Conservation (phyloP, 1,139 yeast species). For the Pichia sp. region DNA sequence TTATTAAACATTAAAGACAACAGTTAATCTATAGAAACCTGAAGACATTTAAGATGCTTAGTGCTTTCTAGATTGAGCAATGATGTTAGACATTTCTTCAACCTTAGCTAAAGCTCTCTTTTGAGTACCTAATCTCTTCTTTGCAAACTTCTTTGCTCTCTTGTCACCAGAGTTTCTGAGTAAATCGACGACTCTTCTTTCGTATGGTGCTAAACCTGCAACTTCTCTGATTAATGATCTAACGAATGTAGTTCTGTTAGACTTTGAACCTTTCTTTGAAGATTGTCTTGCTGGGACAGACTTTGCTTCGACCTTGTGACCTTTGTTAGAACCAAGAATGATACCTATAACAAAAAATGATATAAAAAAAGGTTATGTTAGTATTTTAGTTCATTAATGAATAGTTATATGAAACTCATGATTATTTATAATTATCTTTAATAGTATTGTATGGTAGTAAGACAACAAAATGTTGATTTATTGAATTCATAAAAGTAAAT, state of each 20-base stretch:
- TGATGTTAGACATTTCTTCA: slow-evolving; percentile 95
- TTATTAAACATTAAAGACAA: not conserved
- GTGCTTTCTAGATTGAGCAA: slow-evolving; percentile 95
- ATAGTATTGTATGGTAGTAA: not conserved
- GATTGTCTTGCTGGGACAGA: slow-evolving; percentile 92
- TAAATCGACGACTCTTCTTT: slow-evolving; percentile 98
- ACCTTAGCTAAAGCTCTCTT: slow-evolving; percentile 99
- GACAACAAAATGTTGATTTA: not conserved
- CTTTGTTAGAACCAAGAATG: slow-evolving; percentile 98
- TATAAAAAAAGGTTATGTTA: slow-evolving; percentile 1
- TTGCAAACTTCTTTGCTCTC: slow-evolving; percentile 99
- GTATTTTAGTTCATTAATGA: not conserved
- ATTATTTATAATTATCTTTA: not conserved
- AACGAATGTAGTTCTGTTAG: slow-evolving; percentile 95
- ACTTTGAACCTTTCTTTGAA: slow-evolving; percentile 93
- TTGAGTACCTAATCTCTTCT: slow-evolving; percentile 99
- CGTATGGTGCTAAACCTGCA: slow-evolving; percentile 99
- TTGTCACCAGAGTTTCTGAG: slow-evolving; percentile 99
- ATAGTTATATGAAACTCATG: not conserved
- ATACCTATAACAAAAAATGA: slow-evolving; percentile 51
- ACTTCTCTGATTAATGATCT: slow-evolving; percentile 96
- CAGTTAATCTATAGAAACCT: slow-evolving; percentile 1
- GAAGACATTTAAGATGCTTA: slow-evolving; percentile 24
- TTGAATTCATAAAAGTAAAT: no score
- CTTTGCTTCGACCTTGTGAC: slow-evolving; percentile 93